Conservation (phyloP, 768 basidiomycete genomes). For the Cytidiella melzeri region DNA sequence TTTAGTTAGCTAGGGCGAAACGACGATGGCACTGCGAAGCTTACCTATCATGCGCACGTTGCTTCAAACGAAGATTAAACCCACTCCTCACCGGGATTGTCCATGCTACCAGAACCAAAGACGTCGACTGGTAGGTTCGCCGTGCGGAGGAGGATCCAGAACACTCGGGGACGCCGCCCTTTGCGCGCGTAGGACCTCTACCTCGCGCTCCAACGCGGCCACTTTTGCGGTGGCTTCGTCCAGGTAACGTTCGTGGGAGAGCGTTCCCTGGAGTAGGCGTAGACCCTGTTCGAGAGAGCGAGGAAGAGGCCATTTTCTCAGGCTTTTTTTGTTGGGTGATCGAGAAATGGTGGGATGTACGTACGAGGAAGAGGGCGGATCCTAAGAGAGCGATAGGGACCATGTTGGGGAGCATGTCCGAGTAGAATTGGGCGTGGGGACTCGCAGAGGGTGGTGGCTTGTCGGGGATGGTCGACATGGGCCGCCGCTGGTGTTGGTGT, state of each 20-base stretch:
- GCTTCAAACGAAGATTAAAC: too few species aligned
- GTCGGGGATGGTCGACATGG: too few species aligned
- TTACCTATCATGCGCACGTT: too few species aligned
- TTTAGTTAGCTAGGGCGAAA: too few species aligned
- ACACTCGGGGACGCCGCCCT: background rate
- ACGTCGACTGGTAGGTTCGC: too few species aligned
- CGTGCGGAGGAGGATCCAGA: background rate
- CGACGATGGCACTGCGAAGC: too few species aligned
- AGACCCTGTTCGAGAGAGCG: constrained; percentile 44
- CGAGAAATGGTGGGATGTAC: constrained; percentile 14
- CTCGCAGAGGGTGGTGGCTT: constrained; percentile 35
- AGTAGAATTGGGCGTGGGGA: constrained; percentile 66
- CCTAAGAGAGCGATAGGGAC: constrained; percentile 73
- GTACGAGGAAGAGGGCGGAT: constrained; percentile 71
- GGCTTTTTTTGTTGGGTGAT: background rate
- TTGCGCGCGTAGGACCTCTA: constrained; percentile 29
- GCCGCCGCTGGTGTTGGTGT: background rate
- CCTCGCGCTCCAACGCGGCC: constrained; percentile 51
- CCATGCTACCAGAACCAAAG: too few species aligned
- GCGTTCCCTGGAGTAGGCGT: constrained; percentile 52
- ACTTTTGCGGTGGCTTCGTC: constrained; percentile 53
- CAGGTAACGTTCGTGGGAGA: constrained; percentile 70
- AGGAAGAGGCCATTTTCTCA: background rate
- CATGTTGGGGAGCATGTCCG: constrained; percentile 68
- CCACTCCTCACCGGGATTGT: too few species aligned